A percentile compares a stretch with the other conserved stretches of the same genome.
phyloP scores from a whole-genome alignment of 306 rosid genomes.

The Malus orientalis region DNA sequence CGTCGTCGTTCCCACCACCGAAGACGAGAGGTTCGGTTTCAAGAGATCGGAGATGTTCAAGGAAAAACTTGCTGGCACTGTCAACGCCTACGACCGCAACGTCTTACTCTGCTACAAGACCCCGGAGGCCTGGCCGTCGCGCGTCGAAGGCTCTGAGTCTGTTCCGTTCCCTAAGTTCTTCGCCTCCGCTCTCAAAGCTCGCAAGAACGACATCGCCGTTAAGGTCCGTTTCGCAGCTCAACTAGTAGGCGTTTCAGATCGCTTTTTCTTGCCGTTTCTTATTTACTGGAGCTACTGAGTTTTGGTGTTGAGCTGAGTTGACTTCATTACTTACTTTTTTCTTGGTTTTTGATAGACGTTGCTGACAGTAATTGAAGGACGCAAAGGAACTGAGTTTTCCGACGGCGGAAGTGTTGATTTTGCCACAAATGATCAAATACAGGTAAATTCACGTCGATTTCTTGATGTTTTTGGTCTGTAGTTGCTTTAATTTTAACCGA shows the following conservation, averaged over 20 bases:
- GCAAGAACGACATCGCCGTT: conserved; percentile 43
- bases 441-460: conserved; percentile 19
- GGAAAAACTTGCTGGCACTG: conserved; percentile 58
- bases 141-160: not conserved
- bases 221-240: conserved; percentile 27
- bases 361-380: conserved; percentile 68
- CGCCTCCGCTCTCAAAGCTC: conserved; percentile 40
- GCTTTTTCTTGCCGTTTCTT: not conserved
- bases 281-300: not conserved
- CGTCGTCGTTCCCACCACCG: no score
- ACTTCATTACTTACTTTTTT: not conserved
- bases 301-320: not conserved
- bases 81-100: conserved; percentile 3
- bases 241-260: not conserved
- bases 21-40: no score
- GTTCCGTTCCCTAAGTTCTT: conserved; percentile 63
- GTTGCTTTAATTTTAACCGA: not conserved
- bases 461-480: not conserved
- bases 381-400: conserved; percentile 45
- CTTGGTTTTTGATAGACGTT: conserved; percentile 43
- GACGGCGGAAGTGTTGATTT: conserved; percentile 77
- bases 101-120: no score
- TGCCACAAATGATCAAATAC: conserved; percentile 82
- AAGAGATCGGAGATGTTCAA: no score
- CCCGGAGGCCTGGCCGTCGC: no score